phyloP scores from a whole-genome alignment of 768 basidiomycete species.

The Boletus edulis region DNA sequence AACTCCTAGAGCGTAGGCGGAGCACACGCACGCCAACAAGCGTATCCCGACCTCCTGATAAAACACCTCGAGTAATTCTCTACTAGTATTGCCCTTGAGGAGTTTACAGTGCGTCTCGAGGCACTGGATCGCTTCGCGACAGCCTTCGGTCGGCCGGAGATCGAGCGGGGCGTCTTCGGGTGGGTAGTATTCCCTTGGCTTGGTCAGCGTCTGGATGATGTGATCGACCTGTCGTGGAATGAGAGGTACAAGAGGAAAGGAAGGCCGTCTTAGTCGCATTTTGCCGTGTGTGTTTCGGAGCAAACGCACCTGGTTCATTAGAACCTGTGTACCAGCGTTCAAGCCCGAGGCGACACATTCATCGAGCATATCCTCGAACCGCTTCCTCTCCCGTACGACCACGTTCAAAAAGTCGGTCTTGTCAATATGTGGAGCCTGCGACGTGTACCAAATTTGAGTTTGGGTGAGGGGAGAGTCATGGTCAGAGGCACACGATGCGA shows the following conservation, averaged over 20 bases:
- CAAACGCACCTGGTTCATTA: conserved; percentile 82
- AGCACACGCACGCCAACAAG: conserved; percentile 62
- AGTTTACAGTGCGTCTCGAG: conserved; percentile 89
- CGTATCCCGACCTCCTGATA: conserved; percentile 96
- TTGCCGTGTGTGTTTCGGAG: no score
- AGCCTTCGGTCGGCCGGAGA: conserved; percentile 82
- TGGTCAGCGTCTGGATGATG: conserved; percentile 79
- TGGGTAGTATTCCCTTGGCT: conserved; percentile 88
- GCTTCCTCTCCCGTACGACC: conserved; percentile 95
- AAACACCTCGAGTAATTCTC: conserved; percentile 96
- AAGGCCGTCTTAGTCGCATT: background rate
- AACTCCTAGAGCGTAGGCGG: no score
- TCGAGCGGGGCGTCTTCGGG: conserved; percentile 77
- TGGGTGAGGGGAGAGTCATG: no score
- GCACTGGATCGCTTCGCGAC: conserved; percentile 85
- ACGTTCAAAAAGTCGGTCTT: conserved; percentile 89
- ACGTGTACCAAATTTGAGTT: background rate
- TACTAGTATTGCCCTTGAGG: conserved; percentile 89
- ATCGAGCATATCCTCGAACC: conserved; percentile 88
- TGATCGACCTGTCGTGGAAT: conserved; percentile 72
- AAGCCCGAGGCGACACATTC: conserved; percentile 91
- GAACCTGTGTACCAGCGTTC: conserved; percentile 92
- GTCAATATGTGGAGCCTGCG: conserved; percentile 83
- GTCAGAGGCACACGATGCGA: background rate
- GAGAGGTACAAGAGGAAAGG: background rate